These are phyloP conservation scores for Hymenoscyphus fraxineus DNA, from an alignment of 2,329 filamentous ascomycete species.

Conservation along the genomic window DNA sequence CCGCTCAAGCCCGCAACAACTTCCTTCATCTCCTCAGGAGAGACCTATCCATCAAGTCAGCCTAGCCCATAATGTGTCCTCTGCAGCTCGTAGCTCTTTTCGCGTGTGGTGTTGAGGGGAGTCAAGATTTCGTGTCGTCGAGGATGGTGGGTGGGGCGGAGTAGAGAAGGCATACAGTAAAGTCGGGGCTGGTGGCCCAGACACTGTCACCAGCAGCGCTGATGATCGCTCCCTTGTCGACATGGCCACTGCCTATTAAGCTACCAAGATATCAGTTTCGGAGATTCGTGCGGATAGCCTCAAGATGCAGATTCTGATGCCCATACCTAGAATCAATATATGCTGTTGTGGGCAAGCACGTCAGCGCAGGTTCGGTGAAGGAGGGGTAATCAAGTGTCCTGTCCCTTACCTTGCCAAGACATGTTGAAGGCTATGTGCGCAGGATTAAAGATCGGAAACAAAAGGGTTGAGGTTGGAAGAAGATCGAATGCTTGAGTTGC, in stretches of 20 bases:
- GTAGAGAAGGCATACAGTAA: slow-evolving; percentile 41
- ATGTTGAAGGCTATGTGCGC: slow-evolving; percentile 43
- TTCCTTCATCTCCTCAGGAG: slow-evolving; percentile 56
- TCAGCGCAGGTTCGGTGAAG: slow-evolving; percentile 14
- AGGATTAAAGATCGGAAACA: slow-evolving; percentile 11
- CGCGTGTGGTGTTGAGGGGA: not conserved
- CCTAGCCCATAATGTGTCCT: not conserved
- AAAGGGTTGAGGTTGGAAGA: slow-evolving; percentile 8
- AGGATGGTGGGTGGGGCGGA: not conserved
- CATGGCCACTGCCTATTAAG: slow-evolving; percentile 72
- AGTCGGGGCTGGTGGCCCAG: slow-evolving; percentile 69
- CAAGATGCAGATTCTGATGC: not conserved
- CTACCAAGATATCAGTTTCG: slow-evolving; percentile 44
- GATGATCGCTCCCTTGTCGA: slow-evolving; percentile 84
- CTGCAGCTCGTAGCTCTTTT: not conserved
- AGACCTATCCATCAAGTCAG: slow-evolving; percentile 45
- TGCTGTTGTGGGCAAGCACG: slow-evolving; percentile 39
- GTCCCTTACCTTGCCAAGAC: slow-evolving; percentile 69
- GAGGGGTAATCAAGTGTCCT: slow-evolving; percentile 28
- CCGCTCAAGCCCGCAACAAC: slow-evolving; percentile 51
- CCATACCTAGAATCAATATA: slow-evolving; percentile 61
- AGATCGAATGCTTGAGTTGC: slow-evolving; percentile 10
- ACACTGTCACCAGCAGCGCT: slow-evolving; percentile 74
- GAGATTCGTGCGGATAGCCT: not conserved
- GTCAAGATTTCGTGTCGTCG: not conserved